Base-by-base conservation (phyloP, 2,329 filamentous ascomycete genomes). In the Calonectria pteridis region DNA sequence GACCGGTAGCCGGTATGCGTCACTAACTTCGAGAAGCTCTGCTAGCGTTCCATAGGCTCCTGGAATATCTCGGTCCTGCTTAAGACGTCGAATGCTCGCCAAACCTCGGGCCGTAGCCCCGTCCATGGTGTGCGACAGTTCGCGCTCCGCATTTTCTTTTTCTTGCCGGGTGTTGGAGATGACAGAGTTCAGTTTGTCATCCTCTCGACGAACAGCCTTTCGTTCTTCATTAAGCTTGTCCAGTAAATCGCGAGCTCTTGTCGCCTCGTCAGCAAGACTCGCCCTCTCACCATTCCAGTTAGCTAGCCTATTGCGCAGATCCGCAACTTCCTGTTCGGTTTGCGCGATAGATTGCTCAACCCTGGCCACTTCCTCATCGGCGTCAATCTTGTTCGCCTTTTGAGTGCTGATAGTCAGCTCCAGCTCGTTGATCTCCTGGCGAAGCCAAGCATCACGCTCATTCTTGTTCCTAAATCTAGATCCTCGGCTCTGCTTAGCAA, bases 11-110 rank as follows among this genome's bases (percentile, higher is more conserved):
- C 95, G 92, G 85, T 98, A 98, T 67, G 92, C 91, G 67, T 98
- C 95, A 72, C 89, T 91, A 63, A 98, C 95, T 69, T 95, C 92
- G 79, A 98, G 92, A n/a, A 99, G 90, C 83, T 99, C 97, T 6
- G 96, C 96, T 46, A 99, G 85, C 0, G 96, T 98, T 64, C 97
- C 97, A 82, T 98, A 97, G 2, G 97, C 95, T 31, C 97, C 97
- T 1, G 94, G 91, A 7, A 98, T 91, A 73, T 95, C 91, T 75
- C 93, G 88, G 77, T 97, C 93, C 62, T 92, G 90, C 84, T 95
- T 96, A 79, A 98, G 90, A 53, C 94, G 92, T 69, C 95, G 93
- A 23, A 99, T 94, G 3, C 94, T 93, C n/a, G 94, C 94, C 58
- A 99, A 89, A 80, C 96, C 97, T 64, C 94, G 92, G 71, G 94